Evolutionary conservation across 2,329 filamentous ascomycete genomes (phyloP), one percentile per base, ranked within the genome.

Genomic region (Hirsutella rhossiliensis): DNA sequence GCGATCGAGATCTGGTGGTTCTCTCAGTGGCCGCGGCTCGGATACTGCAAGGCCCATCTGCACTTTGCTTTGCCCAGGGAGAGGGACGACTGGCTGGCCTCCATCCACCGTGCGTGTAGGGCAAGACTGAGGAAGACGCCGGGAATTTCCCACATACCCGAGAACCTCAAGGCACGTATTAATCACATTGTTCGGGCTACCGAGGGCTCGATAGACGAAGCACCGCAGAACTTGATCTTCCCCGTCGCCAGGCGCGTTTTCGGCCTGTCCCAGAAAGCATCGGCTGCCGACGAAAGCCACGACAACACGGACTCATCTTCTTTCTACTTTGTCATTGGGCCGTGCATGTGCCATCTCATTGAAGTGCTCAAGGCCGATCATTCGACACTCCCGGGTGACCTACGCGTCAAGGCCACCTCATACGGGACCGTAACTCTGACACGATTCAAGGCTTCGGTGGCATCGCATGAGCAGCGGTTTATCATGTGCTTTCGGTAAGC

Each of bases 1-100:
- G 71, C 71, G 6, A 56, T 78, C 42, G 74, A 78, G 52, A 62
- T 77, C 2, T 78, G 73, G 73, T 78, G 74, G 74, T 68, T 65
- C 45, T 67, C 67, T 13, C 55, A 60, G 15, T 60, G 64, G 45
- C 64, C 67, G 3, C 61, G 63, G 12, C 58, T 72, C 36, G 60
- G 65, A 13, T 76, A 72, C 48, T 62, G 61, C 46, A 71, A 67
- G 46, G 58, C 69, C 3, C 67, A 69, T 34, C 57, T 77, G 32
- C 71, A 71, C 52, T 76, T 78, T 52, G 59, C 57, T 40, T 54
- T 70, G 28, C 65, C 69, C 9, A 61, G 66, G 27, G 70, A 75
- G 42, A 63, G 72, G 23, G 69, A 76, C 44, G 65, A 69, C 38
- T 72, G 69, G 64, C 56, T 77, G 45, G 62, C 64, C 15, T 61